These are phyloP conservation scores for Fallopia convolvulus DNA, from an alignment of 148 eudicot genomes.

Conservation along the genomic window DNA sequence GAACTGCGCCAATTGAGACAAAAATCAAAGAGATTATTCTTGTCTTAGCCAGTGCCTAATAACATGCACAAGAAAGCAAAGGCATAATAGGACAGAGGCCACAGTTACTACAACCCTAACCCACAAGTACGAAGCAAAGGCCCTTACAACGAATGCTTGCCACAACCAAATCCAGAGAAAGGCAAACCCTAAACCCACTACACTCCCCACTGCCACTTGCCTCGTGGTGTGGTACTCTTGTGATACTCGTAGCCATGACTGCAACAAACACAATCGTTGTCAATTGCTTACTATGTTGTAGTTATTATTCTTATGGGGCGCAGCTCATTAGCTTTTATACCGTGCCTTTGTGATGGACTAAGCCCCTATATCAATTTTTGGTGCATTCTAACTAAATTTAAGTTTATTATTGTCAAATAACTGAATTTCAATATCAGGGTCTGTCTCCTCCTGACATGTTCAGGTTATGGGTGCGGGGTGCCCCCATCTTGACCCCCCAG, in stretches of 20 bases:
- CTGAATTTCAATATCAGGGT: no score
- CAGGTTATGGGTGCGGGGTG: no score
- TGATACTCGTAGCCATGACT: constrained; percentile 89
- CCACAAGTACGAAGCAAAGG: constrained; percentile 47
- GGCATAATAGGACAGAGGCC: constrained; percentile 31
- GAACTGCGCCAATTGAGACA: no score
- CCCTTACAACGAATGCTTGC: constrained; percentile 41
- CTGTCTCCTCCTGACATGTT: no score
- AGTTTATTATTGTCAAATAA: no score
- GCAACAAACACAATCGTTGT: constrained; percentile 21
- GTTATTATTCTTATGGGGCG: no score
- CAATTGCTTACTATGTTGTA: not conserved
- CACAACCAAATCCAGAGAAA: constrained; percentile 72
- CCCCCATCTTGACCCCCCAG: no score
- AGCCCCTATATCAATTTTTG: no score
- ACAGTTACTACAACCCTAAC: constrained; percentile 38
- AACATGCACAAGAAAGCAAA: constrained; percentile 34
- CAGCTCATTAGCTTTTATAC: no score
- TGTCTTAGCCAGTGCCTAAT: constrained; percentile 37
- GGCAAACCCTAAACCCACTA: constrained; percentile 53
- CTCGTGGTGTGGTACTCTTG: constrained; percentile 52
- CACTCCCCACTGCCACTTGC: constrained; percentile 75
- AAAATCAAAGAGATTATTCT: constrained; percentile 8
- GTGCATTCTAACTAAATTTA: no score
- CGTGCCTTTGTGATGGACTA: no score